Conservation (phyloP, 163 green algal species). For the Volvox carteri region DNA sequence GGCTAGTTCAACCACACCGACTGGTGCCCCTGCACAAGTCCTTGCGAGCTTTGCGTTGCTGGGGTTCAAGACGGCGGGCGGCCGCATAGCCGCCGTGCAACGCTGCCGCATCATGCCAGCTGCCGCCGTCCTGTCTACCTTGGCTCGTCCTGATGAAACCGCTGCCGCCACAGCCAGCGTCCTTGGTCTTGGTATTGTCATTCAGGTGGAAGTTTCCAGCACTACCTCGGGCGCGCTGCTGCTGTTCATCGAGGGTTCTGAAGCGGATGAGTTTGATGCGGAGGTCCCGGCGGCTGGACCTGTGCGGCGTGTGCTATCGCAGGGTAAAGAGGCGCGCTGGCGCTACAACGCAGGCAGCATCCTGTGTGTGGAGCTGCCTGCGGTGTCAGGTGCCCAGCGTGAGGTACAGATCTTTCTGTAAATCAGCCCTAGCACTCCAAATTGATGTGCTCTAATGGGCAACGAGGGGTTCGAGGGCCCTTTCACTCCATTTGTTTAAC, state of each 20-base stretch:
- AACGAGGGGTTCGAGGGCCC: too few relatives aligned
- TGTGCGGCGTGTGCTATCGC: not conserved
- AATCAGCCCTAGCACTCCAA: too few relatives aligned
- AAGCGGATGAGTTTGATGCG: not conserved
- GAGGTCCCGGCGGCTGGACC: not conserved
- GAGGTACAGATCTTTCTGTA: constrained; percentile 16
- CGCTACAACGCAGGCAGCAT: constrained; percentile 6
- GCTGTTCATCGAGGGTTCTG: constrained; percentile 17
- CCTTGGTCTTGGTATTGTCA: not conserved
- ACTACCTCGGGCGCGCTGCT: not conserved
- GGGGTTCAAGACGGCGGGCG: not conserved
- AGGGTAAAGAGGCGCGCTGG: constrained; percentile 1
- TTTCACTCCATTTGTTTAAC: too few relatives aligned
- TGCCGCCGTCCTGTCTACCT: not conserved
- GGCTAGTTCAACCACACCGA: not conserved
- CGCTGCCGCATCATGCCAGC: constrained; percentile 43
- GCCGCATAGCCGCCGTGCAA: not conserved
- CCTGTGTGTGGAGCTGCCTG: not conserved
- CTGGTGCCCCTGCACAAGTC: not conserved
- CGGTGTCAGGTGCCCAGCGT: not conserved
- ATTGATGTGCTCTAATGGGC: too few relatives aligned
- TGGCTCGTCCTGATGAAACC: not conserved
- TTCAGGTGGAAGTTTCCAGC: constrained; percentile 26
- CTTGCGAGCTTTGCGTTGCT: constrained; percentile 26
- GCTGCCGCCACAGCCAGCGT: not conserved